phyloP scores from a whole-genome alignment of 2,329 filamentous ascomycete species.

The Dothideomycetidae sp. region DNA sequence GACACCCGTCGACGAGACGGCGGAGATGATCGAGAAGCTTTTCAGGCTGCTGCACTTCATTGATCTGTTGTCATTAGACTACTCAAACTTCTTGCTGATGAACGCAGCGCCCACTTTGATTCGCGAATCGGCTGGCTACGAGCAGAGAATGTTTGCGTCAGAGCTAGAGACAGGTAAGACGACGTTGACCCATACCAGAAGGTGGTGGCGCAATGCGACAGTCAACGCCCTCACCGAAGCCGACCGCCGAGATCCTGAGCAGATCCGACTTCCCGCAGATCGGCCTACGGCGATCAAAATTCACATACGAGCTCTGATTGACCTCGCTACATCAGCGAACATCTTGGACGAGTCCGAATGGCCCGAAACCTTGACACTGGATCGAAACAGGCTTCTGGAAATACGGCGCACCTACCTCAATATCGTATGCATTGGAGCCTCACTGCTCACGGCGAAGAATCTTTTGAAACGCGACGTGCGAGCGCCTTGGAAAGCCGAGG shows the following conservation, averaged over 20 bases:
- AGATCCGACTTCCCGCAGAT: conserved; percentile 46
- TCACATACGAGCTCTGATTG: conserved; percentile 61
- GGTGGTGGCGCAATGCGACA: conserved; percentile 52
- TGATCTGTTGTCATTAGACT: conserved; percentile 64
- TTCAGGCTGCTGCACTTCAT: conserved; percentile 63
- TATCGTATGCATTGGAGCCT: conserved; percentile 59
- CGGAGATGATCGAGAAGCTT: conserved; percentile 54
- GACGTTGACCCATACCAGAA: conserved; percentile 44
- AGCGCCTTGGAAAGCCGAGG: conserved; percentile 61
- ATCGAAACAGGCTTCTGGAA: conserved; percentile 46
- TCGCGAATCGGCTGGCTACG: conserved; percentile 56
- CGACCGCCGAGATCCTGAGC: conserved; percentile 54
- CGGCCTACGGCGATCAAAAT: conserved; percentile 54
- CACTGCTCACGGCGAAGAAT: conserved; percentile 69
- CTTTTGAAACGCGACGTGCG: conserved; percentile 68
- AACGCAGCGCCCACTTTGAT: conserved; percentile 58
- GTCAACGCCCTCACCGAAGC: conserved; percentile 51
- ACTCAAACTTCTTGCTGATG: conserved; percentile 66
- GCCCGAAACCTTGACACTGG: conserved; percentile 61
- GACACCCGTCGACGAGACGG: conserved; percentile 18
- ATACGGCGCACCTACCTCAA: conserved; percentile 45
- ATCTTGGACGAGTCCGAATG: conserved; percentile 41
- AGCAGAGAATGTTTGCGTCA: conserved; percentile 55
- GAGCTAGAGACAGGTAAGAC: conserved; percentile 44
- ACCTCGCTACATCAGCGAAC: conserved; percentile 55